Percentiles rank a stretch among this genome's conserved stretches.
phyloP scores from a whole-genome alignment of 2,329 filamentous ascomycete species.

The Bertia moriformis region DNA sequence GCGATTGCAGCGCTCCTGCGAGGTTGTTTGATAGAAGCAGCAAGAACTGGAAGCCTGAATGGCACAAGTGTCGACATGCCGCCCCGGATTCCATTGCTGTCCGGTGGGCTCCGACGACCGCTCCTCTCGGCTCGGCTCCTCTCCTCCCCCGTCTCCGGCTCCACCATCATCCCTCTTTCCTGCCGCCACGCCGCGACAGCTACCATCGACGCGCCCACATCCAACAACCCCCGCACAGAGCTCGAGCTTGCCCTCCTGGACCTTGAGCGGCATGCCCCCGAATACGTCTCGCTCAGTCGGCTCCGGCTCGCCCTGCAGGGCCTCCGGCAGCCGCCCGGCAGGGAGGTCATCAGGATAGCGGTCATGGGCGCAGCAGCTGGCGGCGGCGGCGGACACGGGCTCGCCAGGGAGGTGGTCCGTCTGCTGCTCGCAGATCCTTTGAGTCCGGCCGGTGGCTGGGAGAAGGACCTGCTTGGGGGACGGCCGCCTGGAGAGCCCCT shows the following conservation, averaged over 20 bases:
- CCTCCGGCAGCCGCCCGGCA: slow-evolving; percentile 36
- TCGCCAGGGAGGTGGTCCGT: slow-evolving; percentile 51
- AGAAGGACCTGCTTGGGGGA: slow-evolving; percentile 38
- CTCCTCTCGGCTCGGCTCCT: neutral
- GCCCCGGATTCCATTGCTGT: too few relatives aligned
- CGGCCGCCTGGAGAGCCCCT: slow-evolving; percentile 27
- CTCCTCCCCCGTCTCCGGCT: neutral
- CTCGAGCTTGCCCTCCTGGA: slow-evolving; percentile 43
- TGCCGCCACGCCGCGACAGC: neutral
- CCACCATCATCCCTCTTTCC: neutral
- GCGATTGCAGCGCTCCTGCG: too few relatives aligned
- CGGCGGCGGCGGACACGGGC: slow-evolving; percentile 22
- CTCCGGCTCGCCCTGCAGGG: slow-evolving; percentile 59
- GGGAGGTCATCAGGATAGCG: slow-evolving; percentile 43
- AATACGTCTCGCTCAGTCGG: slow-evolving; percentile 52
- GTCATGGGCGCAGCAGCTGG: slow-evolving; percentile 22
- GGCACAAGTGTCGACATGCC: too few relatives aligned
- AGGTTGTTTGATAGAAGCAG: too few relatives aligned
- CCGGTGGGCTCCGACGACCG: too few relatives aligned
- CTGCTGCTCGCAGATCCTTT: slow-evolving; percentile 60
- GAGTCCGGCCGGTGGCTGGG: slow-evolving; percentile 46
- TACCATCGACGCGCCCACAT: neutral
- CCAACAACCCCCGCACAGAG: slow-evolving; percentile 27
- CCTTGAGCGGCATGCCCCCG: slow-evolving; percentile 44
- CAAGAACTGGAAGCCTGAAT: too few relatives aligned